Conservation (phyloP, 305 asterid species). For the Fraxinus platypoda region DNA sequence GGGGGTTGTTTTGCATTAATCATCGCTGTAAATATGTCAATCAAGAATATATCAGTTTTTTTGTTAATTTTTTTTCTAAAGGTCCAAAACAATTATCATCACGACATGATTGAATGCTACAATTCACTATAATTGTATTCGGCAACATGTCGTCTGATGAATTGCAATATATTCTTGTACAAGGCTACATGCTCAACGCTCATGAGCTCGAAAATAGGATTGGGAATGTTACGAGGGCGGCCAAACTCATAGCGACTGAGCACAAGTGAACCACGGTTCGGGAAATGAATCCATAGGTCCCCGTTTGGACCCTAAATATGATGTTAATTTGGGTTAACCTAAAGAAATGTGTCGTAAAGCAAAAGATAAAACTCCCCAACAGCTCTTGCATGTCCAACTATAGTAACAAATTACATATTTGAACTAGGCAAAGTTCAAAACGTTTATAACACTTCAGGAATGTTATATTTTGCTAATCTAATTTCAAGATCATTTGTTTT, state of each 20-base stretch:
- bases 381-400: conserved; percentile 44
- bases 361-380: conserved; percentile 23
- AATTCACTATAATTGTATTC: neutral
- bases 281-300: neutral
- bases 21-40: conserved; percentile 29
- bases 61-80: neutral
- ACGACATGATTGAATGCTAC: neutral
- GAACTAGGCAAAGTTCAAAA: neutral
- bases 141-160: neutral
- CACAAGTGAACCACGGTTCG: neutral
- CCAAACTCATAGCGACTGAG: neutral
- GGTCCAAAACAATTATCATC: neutral
- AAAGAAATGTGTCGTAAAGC: conserved; percentile 25
- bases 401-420: conserved; percentile 22
- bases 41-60: neutral
- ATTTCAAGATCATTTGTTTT: neutral
- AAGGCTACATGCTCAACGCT: neutral
- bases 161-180: neutral
- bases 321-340: neutral
- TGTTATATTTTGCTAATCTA: neutral
- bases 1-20: conserved; percentile 52
- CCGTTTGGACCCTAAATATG: neutral
- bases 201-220: neutral
- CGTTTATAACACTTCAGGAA: neutral
- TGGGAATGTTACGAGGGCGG: neutral